These are phyloP conservation scores for Fusarium acutatum DNA, from an alignment of 2,329 filamentous ascomycete genomes.

Conservation along the genomic window DNA sequence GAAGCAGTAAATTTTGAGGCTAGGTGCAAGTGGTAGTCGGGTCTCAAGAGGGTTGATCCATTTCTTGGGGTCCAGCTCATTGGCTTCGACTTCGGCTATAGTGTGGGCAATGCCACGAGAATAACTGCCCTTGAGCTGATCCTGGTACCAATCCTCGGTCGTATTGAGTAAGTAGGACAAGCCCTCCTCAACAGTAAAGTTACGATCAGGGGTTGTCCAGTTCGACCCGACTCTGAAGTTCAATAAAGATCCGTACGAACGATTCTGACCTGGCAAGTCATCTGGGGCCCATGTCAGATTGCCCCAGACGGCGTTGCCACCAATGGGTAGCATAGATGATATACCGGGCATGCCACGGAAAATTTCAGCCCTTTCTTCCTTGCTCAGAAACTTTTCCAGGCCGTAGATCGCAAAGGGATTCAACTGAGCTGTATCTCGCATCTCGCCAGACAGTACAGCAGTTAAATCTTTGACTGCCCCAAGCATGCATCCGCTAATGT, in stretches of 20 bases:
- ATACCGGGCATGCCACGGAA: conserved; percentile 98
- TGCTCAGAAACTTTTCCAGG: conserved; percentile 92
- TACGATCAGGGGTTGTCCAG: conserved; percentile 70
- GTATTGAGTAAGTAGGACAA: conserved; percentile 80
- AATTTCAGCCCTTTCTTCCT: conserved; percentile 89
- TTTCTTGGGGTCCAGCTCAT: conserved; percentile 78
- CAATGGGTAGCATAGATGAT: conserved; percentile 94
- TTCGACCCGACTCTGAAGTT: conserved; percentile 79
- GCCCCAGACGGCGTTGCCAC: conserved; percentile 95
- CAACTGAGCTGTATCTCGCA: conserved; percentile 97
- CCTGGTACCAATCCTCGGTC: conserved; percentile 85
- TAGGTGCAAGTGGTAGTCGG: conserved; percentile 84
- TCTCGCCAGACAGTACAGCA: conserved; percentile 92
- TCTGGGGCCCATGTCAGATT: conserved; percentile 89
- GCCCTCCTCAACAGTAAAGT: conserved; percentile 83
- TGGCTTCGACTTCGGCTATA: conserved; percentile 79
- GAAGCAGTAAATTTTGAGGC: conserved; percentile 95
- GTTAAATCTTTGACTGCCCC: conserved; percentile 91
- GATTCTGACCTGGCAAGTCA: conserved; percentile 76
- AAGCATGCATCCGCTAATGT: conserved; percentile 97
- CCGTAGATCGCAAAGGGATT: conserved; percentile 97
- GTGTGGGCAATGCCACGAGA: conserved; percentile 90
- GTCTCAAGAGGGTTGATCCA: conserved; percentile 97
- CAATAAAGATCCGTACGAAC: conserved; percentile 81
- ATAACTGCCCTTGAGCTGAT: conserved; percentile 78